Evolutionary conservation across 768 basidiomycete species (phyloP).

Genomic region (Podaxis carcinomalis): DNA sequence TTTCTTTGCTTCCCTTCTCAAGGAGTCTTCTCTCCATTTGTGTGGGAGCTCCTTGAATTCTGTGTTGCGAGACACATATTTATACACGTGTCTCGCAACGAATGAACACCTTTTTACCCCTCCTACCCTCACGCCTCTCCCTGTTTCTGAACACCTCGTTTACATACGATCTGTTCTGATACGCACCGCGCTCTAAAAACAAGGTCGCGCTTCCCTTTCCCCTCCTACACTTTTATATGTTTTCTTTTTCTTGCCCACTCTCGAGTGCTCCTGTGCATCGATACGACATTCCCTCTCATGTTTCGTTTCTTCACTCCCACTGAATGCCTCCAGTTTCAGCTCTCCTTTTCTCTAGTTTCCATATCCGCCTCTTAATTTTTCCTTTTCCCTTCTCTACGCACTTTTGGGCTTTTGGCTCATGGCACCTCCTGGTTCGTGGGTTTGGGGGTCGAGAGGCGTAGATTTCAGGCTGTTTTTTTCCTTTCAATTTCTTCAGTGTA

Average conservation of each 20-base stretch:
- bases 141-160: neutral
- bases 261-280: neutral
- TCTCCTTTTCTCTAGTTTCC: neutral
- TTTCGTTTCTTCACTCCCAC: neutral
- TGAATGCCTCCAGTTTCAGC: neutral
- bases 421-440: neutral
- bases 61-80: neutral
- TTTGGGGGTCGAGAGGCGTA: neutral
- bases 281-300: neutral
- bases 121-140: neutral
- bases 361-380: neutral
- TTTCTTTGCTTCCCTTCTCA: neutral
- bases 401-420: neutral
- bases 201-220: neutral
- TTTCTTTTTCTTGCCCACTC: neutral
- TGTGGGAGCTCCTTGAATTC: neutral
- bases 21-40: neutral
- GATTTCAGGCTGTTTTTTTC: neutral
- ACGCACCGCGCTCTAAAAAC: neutral
- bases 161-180: neutral
- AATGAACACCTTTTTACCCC: neutral
- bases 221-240: neutral
- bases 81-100: neutral
- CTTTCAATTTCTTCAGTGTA: neutral
- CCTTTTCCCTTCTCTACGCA: neutral